Base-by-base conservation (phyloP, 805 yeast genomes). In the Kluyveromyces dobzhanskii region DNA sequence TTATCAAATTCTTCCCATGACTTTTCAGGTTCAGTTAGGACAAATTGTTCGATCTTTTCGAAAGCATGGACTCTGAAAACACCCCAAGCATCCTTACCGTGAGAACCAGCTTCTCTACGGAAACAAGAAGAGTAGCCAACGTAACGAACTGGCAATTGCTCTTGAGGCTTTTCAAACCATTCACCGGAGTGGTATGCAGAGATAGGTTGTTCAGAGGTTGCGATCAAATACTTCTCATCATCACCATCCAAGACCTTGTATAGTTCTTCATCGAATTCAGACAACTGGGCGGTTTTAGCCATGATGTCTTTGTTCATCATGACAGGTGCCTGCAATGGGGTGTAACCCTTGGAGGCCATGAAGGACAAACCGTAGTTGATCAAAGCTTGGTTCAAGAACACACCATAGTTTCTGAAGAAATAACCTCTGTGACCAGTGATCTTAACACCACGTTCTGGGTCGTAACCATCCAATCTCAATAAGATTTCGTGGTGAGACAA, bases 51-150 rank as follows among this genome's bases (percentile, higher is more conserved):
- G 57, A 92, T 86, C 70, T 92, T 92, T 71, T 92, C 98, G 59
- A 92, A 92, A 46, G 94, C 94, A 62, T 92, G 98, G 43, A 92
- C 97, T 70, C 98, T 83, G 80, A 92, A 92, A 50, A 92, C 87
- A 69, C 98, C 98, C 98, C 98, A 92, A 36, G 98, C 98, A 59
- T 92, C 98, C 65, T 90, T 90, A 65, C 98, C 98, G 58, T 90
- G 97, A 49, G 96, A 81, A 51, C 98, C 98, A 43, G 98, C 98
- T 71, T 92, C 98, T 71, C 98, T 85, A 69, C 98, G 81, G 80
- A 92, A 92, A 78, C 98, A 92, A 34, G 97, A 84, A 27, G 97
- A 87, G 73, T 83, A 92, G 56, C 98, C 98, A 35, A 96, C 98
- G 59, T 92, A 92, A 67, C 94, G 84, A 48, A 86, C 76, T 45